Evolutionary conservation across 2,329 filamentous ascomycete species (phyloP), one percentile per base, ranked within the genome.

Genomic region (Diplodia mutila): DNA sequence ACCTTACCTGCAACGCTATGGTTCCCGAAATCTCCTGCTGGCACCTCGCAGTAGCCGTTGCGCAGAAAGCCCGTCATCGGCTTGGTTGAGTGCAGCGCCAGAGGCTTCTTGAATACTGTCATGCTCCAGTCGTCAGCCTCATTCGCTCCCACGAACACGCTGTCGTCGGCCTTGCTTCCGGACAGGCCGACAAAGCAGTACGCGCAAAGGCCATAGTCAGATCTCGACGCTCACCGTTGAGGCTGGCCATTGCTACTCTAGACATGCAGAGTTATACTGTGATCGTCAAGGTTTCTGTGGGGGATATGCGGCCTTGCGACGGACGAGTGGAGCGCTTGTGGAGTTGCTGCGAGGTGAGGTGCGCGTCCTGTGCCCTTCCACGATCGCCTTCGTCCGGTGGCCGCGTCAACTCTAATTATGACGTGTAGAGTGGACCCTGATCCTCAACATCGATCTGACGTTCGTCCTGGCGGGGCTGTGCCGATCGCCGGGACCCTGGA

Each of bases 11-110:
- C 87, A 27, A 90, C 80, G 29, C 84, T 83, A 74, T 90, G 87
- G 75, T 89, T 89, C 25, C 87, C 87, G 21, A 76, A 78, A 72
- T 90, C 87, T 16, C 80, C 80, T 2, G 78, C 75, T 4, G 84
- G 85, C 4, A 85, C 82, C 69, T 85, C 80, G 78, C 87, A 89
- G 76, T 87, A 89, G 23, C 87, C 87, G 68, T 86, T 87, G 57
- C 86, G 84, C 71, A 86, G 83, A 80, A 84, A 89, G 65, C 87
- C 87, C 1, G 87, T 89, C 73, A 86, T 80, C 9, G 87, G 87
- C 57, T 82, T 80, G 66, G 84, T 85, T 42, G 83, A 86, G 79
- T 88, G 87, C 37, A 85, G 78, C 29, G 83, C 77, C 16, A 89
- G 82, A n/a, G 86, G 86, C 67, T 86, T 83, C 53, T 84, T 84